Conservation (phyloP, 1,139 yeast genomes). For the Wickerhamomyces sp. region DNA sequence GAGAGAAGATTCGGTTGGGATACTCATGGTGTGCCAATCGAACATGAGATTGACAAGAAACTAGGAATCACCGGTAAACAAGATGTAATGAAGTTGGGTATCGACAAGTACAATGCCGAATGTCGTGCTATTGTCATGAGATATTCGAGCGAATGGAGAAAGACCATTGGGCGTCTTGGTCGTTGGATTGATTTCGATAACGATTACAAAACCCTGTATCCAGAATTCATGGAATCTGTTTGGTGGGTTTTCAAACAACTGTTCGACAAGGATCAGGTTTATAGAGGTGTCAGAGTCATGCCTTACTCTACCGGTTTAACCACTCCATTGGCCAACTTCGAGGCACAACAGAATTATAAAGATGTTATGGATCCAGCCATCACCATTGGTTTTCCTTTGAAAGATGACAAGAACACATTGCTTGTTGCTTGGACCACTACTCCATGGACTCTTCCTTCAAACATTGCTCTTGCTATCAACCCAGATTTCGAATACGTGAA, state of each 20-base stretch:
- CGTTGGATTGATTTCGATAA: conserved; percentile 99
- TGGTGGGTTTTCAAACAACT: conserved; percentile 98
- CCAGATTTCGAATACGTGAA: conserved; percentile 89
- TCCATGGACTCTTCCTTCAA: conserved; percentile 98
- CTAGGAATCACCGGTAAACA: conserved; percentile 89
- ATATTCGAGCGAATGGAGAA: conserved; percentile 92
- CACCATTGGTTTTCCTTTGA: conserved; percentile 81
- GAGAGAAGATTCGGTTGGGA: conserved; percentile 99
- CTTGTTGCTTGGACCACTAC: conserved; percentile 99
- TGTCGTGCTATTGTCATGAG: conserved; percentile 97
- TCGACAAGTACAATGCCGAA: conserved; percentile 87
- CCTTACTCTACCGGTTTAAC: conserved; percentile 98
- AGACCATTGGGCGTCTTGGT: conserved; percentile 87
- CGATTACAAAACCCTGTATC: conserved; percentile 95
- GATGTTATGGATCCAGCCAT: conserved; percentile 97
- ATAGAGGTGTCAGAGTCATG: conserved; percentile 95
- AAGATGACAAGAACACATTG: conserved; percentile 73
- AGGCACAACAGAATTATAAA: conserved; percentile 97
- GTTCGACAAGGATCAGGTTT: conserved; percentile 79
- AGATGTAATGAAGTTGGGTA: conserved; percentile 91
- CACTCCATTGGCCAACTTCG: conserved; percentile 94
- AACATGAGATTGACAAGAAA: conserved; percentile 97
- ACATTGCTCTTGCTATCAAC: conserved; percentile 86
- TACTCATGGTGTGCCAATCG: conserved; percentile 98
- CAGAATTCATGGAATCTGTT: conserved; percentile 93